phyloP scores from a whole-genome alignment of 75 land plant species.

The Adiantum capillusveneris region DNA sequence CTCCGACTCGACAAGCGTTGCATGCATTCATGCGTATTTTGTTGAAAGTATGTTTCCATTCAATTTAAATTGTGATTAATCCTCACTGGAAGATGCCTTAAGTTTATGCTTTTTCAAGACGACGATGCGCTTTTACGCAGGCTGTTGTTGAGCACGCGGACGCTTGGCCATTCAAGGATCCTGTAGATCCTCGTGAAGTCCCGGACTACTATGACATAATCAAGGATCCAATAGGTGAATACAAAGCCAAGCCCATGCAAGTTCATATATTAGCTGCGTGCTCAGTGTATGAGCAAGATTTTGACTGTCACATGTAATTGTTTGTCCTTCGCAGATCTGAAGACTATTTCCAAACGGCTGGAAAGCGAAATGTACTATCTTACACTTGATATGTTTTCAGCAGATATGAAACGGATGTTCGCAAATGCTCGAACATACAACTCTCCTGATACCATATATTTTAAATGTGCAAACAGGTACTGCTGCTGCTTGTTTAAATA shows the following conservation, averaged over 20 bases:
- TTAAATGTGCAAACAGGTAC: slow-evolving; percentile 80
- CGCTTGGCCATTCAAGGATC: slow-evolving; percentile 98
- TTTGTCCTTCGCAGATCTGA: slow-evolving; percentile 53
- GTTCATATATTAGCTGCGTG: slow-evolving; percentile 2
- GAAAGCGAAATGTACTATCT: slow-evolving; percentile 89
- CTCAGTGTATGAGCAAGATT: not conserved
- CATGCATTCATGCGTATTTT: slow-evolving; percentile 73
- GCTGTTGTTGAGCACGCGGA: slow-evolving; percentile 77
- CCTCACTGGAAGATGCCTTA: too few species aligned
- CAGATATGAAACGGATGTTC: slow-evolving; percentile 87
- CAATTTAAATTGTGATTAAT: too few species aligned
- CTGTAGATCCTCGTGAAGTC: slow-evolving; percentile 91
- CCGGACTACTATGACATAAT: slow-evolving; percentile 99
- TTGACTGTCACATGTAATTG: too few species aligned
- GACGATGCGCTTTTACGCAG: slow-evolving; percentile 48
- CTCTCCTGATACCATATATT: slow-evolving; percentile 91
- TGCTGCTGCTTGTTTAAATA: not conserved
- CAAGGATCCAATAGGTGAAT: slow-evolving; percentile 94
- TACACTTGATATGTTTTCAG: slow-evolving; percentile 94
- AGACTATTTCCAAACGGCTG: slow-evolving; percentile 80
- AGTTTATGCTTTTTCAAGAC: too few species aligned
- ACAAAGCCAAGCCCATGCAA: not conserved
- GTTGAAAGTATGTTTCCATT: slow-evolving; percentile 59
- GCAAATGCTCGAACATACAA: slow-evolving; percentile 86
- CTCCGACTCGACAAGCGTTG: slow-evolving; percentile 52